Evolutionary conservation across 306 rosid genomes (phyloP).

Genomic region (Quercus robur): DNA sequence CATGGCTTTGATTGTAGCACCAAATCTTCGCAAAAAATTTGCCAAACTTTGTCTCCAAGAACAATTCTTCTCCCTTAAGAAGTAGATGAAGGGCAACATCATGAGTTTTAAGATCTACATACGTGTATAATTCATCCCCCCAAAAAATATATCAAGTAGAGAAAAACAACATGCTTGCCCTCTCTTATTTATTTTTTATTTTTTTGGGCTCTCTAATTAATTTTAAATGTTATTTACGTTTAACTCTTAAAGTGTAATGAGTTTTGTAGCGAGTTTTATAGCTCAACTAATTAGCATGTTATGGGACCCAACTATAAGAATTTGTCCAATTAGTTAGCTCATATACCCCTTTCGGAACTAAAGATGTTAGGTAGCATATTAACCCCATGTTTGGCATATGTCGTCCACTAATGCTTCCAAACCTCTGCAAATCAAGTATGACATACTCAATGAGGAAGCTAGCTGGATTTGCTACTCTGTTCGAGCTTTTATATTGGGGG

Average conservation of each 20-base stretch:
- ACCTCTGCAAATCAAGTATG: neutral
- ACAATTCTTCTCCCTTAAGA: neutral
- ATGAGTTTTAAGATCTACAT: no score
- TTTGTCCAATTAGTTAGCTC: neutral
- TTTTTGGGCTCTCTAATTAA: neutral
- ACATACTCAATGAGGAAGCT: neutral
- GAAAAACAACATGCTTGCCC: neutral
- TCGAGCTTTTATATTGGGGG: neutral
- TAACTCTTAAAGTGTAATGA: no score
- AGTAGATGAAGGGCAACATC: no score
- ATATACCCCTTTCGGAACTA: neutral
- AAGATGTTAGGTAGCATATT: neutral
- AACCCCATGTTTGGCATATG: neutral
- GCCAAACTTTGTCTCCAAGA: neutral
- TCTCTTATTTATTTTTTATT: neutral
- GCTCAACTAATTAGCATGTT: no score
- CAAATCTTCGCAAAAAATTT: constrained; percentile 15
- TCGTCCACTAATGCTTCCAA: neutral
- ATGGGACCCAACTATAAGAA: neutral
- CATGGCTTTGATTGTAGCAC: neutral
- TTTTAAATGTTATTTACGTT: neutral
- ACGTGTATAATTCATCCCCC: no score
- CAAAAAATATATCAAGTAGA: neutral
- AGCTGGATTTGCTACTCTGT: neutral
- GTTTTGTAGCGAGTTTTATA: no score